Conservation (phyloP, 2,329 filamentous ascomycete genomes). For the Beauveria varroae region DNA sequence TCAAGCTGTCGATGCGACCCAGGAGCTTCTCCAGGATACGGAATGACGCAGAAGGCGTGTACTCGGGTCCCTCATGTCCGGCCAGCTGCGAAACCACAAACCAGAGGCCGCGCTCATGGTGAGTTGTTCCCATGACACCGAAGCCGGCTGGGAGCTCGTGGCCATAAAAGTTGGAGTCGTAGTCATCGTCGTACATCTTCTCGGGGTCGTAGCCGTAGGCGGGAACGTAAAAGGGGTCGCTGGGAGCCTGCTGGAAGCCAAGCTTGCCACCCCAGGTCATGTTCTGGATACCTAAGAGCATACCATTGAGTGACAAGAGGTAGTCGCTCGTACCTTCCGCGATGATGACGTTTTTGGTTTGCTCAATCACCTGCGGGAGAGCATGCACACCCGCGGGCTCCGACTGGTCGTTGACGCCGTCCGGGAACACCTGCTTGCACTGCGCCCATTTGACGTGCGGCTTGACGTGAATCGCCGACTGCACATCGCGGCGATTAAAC, state of each 20-base stretch:
- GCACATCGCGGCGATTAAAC: constrained; percentile 64
- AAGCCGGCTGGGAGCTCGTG: constrained; percentile 45
- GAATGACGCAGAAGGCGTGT: constrained; percentile 60
- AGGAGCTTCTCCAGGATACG: constrained; percentile 69
- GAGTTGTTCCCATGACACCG: constrained; percentile 61
- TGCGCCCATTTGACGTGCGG: constrained; percentile 41
- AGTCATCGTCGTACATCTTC: constrained; percentile 35
- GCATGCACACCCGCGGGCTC: constrained; percentile 36
- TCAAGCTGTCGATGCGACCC: constrained; percentile 56
- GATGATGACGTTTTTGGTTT: constrained; percentile 65
- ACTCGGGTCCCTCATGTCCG: constrained; percentile 65
- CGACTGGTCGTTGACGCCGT: constrained; percentile 39
- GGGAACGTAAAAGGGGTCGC: constrained; percentile 61
- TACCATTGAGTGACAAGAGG: constrained; percentile 60
- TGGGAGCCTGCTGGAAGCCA: constrained; percentile 58
- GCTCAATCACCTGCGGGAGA: constrained; percentile 65
- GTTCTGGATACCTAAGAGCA: constrained; percentile 67
- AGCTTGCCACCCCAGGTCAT: constrained; percentile 70
- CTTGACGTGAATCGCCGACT: constrained; percentile 59
- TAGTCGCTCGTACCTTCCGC: constrained; percentile 65
- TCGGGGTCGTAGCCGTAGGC: constrained; percentile 13
- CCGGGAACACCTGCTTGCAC: constrained; percentile 37
- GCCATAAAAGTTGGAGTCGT: constrained; percentile 24
- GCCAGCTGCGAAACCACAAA: constrained; percentile 55
- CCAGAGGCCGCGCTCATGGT: constrained; percentile 70